phyloP scores from a whole-genome alignment of 1,139 yeast species.

The Geotrichum aggregatum region DNA sequence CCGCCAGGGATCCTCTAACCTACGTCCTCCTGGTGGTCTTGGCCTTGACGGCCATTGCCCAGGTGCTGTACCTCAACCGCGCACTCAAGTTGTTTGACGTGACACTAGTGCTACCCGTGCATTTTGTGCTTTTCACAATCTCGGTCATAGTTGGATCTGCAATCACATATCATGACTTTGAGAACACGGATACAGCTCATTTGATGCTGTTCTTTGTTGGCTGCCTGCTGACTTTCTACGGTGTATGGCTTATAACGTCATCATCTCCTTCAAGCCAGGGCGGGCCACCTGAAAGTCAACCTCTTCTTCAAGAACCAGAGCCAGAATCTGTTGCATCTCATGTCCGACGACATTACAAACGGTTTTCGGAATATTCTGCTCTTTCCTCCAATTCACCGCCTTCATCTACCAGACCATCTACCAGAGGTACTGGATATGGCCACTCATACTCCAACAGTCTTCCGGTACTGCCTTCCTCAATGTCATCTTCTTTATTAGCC shows the following conservation, averaged over 20 bases:
- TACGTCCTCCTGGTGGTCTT: constrained; percentile 36
- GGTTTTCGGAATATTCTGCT: neutral
- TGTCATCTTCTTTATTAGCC: neutral
- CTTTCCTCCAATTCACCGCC: neutral
- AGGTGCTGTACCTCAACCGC: constrained; percentile 40
- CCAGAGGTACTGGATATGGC: neutral
- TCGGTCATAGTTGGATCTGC: constrained; percentile 43
- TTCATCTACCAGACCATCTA: neutral
- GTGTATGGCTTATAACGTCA: constrained; percentile 41
- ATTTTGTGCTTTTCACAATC: constrained; percentile 45
- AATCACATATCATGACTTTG: constrained; percentile 42
- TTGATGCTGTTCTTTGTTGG: constrained; percentile 36
- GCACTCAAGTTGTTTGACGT: constrained; percentile 42
- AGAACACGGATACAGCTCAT: constrained; percentile 29
- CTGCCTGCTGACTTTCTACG: constrained; percentile 40
- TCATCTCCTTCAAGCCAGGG: constrained; percentile 9
- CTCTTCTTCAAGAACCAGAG: neutral
- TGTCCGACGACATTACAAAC: neutral
- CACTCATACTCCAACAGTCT: neutral
- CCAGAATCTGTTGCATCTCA: no score
- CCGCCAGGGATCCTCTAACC: constrained; percentile 34
- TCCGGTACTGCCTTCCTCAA: neutral
- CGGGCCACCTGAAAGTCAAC: constrained; percentile 2
- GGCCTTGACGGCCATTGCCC: constrained; percentile 40
- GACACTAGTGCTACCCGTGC: constrained; percentile 46